These are phyloP conservation scores for Agrostemma githago DNA, from an alignment of 148 eudicot species.

Conservation along the genomic window DNA sequence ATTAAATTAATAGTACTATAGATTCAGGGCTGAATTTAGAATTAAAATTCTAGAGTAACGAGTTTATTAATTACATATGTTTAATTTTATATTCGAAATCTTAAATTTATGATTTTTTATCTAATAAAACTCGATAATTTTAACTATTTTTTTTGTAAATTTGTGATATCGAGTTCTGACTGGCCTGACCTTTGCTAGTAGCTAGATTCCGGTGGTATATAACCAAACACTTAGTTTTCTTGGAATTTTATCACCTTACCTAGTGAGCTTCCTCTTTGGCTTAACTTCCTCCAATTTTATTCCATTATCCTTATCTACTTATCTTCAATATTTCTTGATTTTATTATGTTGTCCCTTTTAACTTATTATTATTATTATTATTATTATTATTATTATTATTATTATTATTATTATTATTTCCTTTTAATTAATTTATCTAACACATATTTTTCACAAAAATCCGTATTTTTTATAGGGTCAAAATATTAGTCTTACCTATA, in stretches of 20 bases:
- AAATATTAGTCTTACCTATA: too few species aligned
- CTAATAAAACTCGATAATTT: too few species aligned
- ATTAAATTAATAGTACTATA: neutral
- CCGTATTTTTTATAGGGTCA: too few species aligned
- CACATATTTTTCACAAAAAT: too few species aligned
- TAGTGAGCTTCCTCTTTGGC: slow-evolving; percentile 16
- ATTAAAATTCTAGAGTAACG: too few species aligned
- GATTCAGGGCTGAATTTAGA: too few species aligned
- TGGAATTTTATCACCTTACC: slow-evolving; percentile 15
- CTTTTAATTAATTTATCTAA: neutral
- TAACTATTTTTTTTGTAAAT: too few species aligned
- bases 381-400: neutral
- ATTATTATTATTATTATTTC: neutral
- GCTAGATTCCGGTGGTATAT: neutral
- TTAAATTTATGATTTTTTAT: too few species aligned
- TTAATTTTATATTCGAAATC: too few species aligned
- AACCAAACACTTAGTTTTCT: slow-evolving; percentile 14
- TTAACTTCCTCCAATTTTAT: neutral
- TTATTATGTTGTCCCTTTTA: neutral
- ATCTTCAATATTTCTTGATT: slow-evolving; percentile 5
- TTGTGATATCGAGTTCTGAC: too few species aligned
- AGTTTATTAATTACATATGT: too few species aligned
- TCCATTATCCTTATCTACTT: slow-evolving; percentile 13
- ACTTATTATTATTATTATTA: neutral
- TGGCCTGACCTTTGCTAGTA: neutral